Evolutionary conservation across 2,329 filamentous ascomycete genomes (phyloP), one percentile per base, ranked within the genome.

Genomic region (Scedosporium apiospermum): DNA sequence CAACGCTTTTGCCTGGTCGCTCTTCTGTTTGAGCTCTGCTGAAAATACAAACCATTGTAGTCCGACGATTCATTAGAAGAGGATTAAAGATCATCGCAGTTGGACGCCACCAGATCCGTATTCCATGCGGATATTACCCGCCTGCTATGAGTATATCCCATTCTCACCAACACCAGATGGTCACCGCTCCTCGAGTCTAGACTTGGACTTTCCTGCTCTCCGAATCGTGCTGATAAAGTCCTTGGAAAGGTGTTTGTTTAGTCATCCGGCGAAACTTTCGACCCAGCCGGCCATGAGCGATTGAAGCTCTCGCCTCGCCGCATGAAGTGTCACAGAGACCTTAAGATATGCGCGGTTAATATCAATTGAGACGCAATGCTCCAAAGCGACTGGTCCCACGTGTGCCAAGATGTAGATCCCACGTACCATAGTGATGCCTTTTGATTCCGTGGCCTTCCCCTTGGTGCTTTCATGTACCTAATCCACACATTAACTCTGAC

Each of bases 341-440:
- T 51, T 41, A 21, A 38, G 41, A 57, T 34, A 44, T 55, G 38
- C 38, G 60, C 60, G 51, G 60, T 38, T 57, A 62, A 62, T 57
- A 27, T 42, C 41, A 57, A 49, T 55, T 55, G 60, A 62, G 60
- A 58, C 60, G 23, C 53, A 58, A 34, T 27, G 27, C 44, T 27
- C 12, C 49, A 41, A 38, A 21, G 18, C 30, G 46, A 53, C 34
- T 41, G 21, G 53, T 23, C 26, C 59, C 44, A 53, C 38, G 44
- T 51, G 60, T 62, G 60, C 53, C 60, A 58, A 62, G 60, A 21
- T 53, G 60, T 23, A 26, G 60, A 62, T 62, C 53, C 51, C 38
- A 38, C 41, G 60, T 58, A n/a, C 38, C 53, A 62, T 42, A 30
- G 23, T 51, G 49, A 61, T 49, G 23, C 16, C 38, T 14, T 14